Evolutionary conservation across 345 rosid genomes (phyloP), one percentile per base, ranked within the genome.

Genomic region (Lumnitzera littorea): DNA sequence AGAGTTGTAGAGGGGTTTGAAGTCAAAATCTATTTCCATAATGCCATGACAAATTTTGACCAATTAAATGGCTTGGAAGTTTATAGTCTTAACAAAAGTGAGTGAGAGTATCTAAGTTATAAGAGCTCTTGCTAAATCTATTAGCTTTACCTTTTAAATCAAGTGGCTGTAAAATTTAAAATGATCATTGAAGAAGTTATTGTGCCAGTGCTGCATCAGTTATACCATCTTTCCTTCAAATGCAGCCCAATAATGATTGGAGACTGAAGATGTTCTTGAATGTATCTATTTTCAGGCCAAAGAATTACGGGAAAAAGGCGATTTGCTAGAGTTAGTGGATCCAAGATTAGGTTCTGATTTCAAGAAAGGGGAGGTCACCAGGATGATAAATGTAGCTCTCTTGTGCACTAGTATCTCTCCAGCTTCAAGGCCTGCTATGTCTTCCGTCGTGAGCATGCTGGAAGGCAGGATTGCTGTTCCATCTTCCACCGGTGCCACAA

Each of bases 391-490:
- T 12, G 56, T 67, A 12, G 79, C 79, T 11, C 46, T 75, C 12
- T 24, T 67, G 6, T 75, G 79, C 64, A 60, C 75, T 5, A 64
- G 67, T 49, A 55, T 15, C 0, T 70, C 75, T n/a, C 62, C 79
- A 10, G 46, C 70, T 2, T 53, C 57, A 11, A 63, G 79, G 64
- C 79, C 79, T 14, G 43, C 67, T 24, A 75, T 75, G 79, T 70
- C 75, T 31, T 57, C 24, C 8, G 79, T 64, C 20, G 72, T 70
- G 48, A 63, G 60, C 16, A 64, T 75, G 70, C 79, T 75, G 14
- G 70, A 70, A 67, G 79, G 79, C 15, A 64, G 51, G 60, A 60
- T 14, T 25, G 48, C 53, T 41, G 53, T 74, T 60, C 61, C 46
- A 15, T 55, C 64, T 2, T 60, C 50, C 0, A 15, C 58, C 4